Evolutionary conservation across 1,139 yeast species (phyloP).

Genomic region (Keqinozyma sinolaborantium): DNA sequence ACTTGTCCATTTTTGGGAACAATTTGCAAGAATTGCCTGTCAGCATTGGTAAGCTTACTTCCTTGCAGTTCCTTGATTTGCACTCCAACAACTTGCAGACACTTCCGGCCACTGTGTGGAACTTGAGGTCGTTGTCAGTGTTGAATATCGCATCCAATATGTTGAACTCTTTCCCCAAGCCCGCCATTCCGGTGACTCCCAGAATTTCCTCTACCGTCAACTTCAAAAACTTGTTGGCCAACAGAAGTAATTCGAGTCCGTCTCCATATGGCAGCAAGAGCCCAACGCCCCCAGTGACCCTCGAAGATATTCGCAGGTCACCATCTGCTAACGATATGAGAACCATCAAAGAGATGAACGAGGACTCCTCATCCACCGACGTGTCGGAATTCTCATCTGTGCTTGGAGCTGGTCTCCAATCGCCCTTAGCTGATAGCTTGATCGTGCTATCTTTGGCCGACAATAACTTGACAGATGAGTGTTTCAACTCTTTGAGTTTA

Average conservation of each 20-base stretch:
- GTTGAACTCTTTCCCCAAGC: constrained; percentile 63
- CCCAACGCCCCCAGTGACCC: not conserved
- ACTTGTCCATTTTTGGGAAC: constrained; percentile 71
- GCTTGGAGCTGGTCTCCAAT: constrained; percentile 7
- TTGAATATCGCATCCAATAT: constrained; percentile 82
- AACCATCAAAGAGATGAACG: constrained; percentile 5
- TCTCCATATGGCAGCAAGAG: not conserved
- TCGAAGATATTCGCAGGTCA: not conserved
- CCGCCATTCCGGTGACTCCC: constrained; percentile 38
- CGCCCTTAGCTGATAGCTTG: constrained; percentile 47
- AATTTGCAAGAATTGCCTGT: constrained; percentile 72
- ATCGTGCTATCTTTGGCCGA: constrained; percentile 68
- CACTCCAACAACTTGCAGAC: constrained; percentile 81
- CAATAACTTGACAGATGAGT: constrained; percentile 76
- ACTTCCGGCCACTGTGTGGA: constrained; percentile 70
- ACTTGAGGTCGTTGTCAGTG: constrained; percentile 50
- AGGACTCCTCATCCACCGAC: not conserved
- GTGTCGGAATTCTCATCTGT: not conserved
- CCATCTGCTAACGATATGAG: constrained; percentile 4
- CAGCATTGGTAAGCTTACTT: constrained; percentile 57
- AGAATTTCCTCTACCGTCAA: constrained; percentile 32
- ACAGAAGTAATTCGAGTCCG: not conserved
- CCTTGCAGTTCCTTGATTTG: constrained; percentile 69
- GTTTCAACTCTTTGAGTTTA: constrained; percentile 65
- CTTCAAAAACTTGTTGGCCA: constrained; percentile 11